Conservation (phyloP, 2,329 filamentous ascomycete species). For the Botrytis galanthina region DNA sequence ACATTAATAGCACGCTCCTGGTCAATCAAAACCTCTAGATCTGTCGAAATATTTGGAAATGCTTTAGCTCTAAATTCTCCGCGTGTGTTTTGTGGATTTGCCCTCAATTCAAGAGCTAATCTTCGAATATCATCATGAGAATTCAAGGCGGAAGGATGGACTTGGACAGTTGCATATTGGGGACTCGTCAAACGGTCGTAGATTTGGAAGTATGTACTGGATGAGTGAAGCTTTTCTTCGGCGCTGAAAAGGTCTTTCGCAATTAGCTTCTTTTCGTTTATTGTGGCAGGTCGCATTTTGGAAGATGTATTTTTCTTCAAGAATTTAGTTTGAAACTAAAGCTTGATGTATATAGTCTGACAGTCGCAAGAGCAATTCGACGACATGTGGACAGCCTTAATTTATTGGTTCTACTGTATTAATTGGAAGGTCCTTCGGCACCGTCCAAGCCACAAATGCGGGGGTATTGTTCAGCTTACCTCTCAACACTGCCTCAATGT, state of each 20-base stretch:
- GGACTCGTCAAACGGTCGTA: neutral
- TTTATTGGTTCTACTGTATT: too few relatives aligned
- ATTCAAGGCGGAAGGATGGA: neutral
- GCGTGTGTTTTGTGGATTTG: neutral
- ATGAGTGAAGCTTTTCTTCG: neutral
- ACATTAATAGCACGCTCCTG: neutral
- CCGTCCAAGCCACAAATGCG: neutral
- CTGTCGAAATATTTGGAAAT: neutral
- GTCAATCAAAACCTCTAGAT: neutral
- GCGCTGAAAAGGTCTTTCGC: neutral
- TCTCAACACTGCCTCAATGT: neutral
- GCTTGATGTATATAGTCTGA: neutral
- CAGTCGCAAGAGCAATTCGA: neutral
- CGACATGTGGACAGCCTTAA: accelerated
- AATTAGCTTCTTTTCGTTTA: neutral
- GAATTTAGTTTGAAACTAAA: neutral
- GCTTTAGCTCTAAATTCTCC: neutral
- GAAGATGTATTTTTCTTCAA: neutral
- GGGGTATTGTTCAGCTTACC: neutral
- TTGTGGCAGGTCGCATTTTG: neutral
- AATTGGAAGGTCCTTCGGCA: neutral
- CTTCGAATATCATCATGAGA: neutral
- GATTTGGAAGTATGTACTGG: neutral
- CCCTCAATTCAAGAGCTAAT: neutral
- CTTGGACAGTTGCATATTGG: neutral